Evolutionary conservation across 805 yeast species (phyloP), one percentile per base, ranked within the genome.

Genomic region (Metschnikowia picachoensis): DNA sequence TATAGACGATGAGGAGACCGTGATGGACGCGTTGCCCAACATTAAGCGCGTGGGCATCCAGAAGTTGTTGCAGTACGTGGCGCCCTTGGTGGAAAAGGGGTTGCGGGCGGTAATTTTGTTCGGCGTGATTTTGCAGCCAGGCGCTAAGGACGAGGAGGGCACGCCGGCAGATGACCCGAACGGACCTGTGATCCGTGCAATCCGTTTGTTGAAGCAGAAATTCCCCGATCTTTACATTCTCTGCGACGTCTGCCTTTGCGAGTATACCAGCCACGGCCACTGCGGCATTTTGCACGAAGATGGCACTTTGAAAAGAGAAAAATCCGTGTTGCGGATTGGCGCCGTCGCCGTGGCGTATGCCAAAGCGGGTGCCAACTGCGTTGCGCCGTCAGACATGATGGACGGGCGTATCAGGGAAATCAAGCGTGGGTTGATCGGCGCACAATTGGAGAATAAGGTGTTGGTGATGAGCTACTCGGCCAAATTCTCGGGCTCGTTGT

Each of bases 321-420:
- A 68, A 43, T 80, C 92, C 12, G 95, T 87, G 10, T 75, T 81
- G 55, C 78, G 99, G 64, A 77, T 94, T 39, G 97, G 96, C 3
- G 91, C 92, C 4, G 97, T 94, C 17, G 96, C 98, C 1, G 95
- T 87, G 8, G 90, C 88, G 64, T 94, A 94, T 62, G 98, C 97
- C 30, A 79, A 76, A 57, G 98, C 98, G 1, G 99, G 99, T 45
- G 97, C 97, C 2, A 78, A 94, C 62, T 85, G 89, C 47, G 96
- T 94, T 30, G 97, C 98, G 2, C 99, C 99, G 11, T 85, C 95
- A 13, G 99, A 94, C 64, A 94, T 94, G 98, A 83, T 91, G 60
- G 99, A 94, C 66, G 99, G 99, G 25, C 79, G 99, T 57, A 81
- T 94, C 55, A 73, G 76, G 48, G 97, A 89, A 38, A 94, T 94